Percentiles rank a stretch among this genome's conserved stretches.
Evolutionary conservation across 306 rosid genomes (phyloP).

Genomic region (Cercis canadensis): DNA sequence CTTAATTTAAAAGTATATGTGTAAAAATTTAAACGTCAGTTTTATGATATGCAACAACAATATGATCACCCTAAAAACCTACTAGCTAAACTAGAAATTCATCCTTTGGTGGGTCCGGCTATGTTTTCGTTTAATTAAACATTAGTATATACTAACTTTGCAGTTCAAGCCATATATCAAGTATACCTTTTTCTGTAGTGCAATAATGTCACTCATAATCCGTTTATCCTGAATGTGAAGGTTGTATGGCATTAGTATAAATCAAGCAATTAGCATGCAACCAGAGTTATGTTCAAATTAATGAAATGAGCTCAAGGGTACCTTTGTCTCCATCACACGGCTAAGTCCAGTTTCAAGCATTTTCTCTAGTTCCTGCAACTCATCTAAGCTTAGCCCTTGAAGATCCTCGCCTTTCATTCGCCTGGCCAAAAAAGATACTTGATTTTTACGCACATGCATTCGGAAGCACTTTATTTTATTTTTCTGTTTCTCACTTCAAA

Average conservation of each 20-base stretch:
- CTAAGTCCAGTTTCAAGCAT: conserved; percentile 34
- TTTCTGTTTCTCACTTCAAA: background rate
- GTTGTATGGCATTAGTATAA: conserved; percentile 20
- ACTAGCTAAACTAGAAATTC: background rate
- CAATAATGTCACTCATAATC: conserved; percentile 32
- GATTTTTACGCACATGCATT: no score
- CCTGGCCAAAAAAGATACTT: conserved; percentile 31
- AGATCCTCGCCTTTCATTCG: conserved; percentile 44
- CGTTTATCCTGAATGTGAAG: conserved; percentile 40
- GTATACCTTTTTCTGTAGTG: conserved; percentile 41
- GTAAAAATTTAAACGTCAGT: no score
- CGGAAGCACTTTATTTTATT: background rate
- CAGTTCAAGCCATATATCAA: background rate
- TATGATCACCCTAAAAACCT: background rate
- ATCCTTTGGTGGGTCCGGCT: background rate
- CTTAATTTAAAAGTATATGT: no score
- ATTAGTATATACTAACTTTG: background rate
- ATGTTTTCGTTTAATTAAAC: background rate
- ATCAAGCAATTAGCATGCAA: background rate
- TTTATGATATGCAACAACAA: no score
- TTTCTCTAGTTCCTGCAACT: conserved; percentile 44
- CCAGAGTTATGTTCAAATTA: background rate
- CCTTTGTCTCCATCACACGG: conserved; percentile 39
- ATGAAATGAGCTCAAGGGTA: background rate
- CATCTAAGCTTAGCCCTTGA: conserved; percentile 34